phyloP scores from a whole-genome alignment of 768 basidiomycete genomes.

The Coprinopsis strossmayeri region DNA sequence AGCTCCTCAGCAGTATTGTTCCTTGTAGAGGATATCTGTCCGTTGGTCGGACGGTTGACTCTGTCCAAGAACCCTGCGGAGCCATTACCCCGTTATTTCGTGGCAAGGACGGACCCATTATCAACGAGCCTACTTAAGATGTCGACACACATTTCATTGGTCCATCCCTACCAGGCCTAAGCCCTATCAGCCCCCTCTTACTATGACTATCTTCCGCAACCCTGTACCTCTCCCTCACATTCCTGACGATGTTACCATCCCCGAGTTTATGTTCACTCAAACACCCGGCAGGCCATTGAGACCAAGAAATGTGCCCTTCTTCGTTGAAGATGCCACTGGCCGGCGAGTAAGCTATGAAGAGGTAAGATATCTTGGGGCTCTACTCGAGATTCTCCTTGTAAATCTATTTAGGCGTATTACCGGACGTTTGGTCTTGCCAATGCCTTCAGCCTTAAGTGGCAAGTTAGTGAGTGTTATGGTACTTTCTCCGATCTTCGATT shows the following conservation, averaged over 20 bases:
- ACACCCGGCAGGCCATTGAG: slow-evolving; percentile 38
- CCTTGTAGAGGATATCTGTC: no score
- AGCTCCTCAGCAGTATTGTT: no score
- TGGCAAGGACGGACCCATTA: not conserved
- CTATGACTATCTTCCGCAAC: slow-evolving; percentile 23
- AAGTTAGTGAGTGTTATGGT: slow-evolving; percentile 31
- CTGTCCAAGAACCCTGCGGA: no score
- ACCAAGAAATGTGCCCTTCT: slow-evolving; percentile 40
- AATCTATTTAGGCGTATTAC: slow-evolving; percentile 21
- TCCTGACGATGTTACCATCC: slow-evolving; percentile 57
- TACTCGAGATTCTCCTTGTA: not conserved
- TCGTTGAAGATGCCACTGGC: slow-evolving; percentile 53
- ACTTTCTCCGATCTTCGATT: slow-evolving; percentile 3
- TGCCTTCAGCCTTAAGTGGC: slow-evolving; percentile 39
- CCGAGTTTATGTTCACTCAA: slow-evolving; percentile 59
- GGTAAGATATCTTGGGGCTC: slow-evolving; percentile 25
- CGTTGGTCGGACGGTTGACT: no score
- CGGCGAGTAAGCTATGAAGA: slow-evolving; percentile 37
- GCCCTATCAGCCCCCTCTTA: not conserved
- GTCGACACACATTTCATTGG: no score
- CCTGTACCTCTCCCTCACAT: slow-evolving; percentile 32
- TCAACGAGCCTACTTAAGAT: not conserved
- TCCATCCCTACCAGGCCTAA: no score
- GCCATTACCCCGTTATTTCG: no score
- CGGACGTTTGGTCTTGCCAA: slow-evolving; percentile 51